These are phyloP conservation scores for Aspergillus hancockii DNA, from an alignment of 495 filamentous ascomycete genomes.

Conservation along the genomic window DNA sequence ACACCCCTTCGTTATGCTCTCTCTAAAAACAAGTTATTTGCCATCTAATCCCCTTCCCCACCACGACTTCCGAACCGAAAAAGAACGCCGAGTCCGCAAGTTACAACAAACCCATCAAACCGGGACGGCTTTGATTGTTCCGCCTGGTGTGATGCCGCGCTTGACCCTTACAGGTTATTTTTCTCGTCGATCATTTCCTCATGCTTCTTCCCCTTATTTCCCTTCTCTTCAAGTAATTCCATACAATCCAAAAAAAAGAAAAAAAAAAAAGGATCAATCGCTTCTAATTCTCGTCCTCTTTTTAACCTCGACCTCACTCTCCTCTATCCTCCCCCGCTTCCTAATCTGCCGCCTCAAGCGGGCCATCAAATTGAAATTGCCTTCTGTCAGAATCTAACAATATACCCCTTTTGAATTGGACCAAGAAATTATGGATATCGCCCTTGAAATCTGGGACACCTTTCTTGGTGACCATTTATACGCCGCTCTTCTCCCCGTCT, in stretches of 20 bases:
- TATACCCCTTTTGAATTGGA: not conserved
- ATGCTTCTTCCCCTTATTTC: conserved; percentile 7
- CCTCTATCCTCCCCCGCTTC: not conserved
- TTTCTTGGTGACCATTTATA: conserved; percentile 83
- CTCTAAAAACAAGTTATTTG: not conserved
- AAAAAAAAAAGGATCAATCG: too few relatives aligned
- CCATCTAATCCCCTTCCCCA: not conserved
- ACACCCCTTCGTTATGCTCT: not conserved
- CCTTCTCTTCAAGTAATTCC: not conserved
- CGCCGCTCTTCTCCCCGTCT: conserved; percentile 66
- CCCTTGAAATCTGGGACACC: conserved; percentile 83
- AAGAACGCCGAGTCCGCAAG: not conserved
- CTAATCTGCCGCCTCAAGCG: not conserved
- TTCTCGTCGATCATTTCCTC: not conserved
- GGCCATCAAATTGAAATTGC: not conserved
- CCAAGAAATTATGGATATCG: conserved; percentile 73
- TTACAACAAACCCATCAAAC: too few relatives aligned
- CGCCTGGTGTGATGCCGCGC: conserved; percentile 44
- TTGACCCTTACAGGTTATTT: conserved; percentile 12
- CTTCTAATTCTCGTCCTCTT: not conserved
- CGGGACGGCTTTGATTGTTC: conserved; percentile 38
- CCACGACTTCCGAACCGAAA: not conserved
- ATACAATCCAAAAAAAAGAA: not conserved
- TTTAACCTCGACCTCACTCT: not conserved
- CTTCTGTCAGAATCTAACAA: not conserved